phyloP scores from a whole-genome alignment of 1,284 basidiomycete genomes.

The Boletellus deceptivus region DNA sequence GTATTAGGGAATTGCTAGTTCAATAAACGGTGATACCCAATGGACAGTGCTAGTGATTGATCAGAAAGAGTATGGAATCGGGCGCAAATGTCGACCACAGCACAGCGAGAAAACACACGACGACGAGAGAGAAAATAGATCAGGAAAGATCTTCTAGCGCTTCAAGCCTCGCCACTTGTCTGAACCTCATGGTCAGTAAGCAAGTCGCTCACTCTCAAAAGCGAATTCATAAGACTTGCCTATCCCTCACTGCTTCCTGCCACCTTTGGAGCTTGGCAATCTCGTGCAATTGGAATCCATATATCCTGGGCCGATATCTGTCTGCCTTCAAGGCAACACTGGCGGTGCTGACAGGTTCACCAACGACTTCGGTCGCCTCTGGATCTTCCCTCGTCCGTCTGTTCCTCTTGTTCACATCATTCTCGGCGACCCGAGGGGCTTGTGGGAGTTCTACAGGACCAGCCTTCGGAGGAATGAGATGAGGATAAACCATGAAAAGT shows the following conservation, averaged over 20 bases:
- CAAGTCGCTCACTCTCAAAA: background rate
- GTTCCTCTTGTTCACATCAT: conserved; percentile 39
- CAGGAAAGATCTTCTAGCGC: conserved; percentile 33
- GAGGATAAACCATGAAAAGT: conserved; percentile 92
- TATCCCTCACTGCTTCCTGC: conserved; percentile 87
- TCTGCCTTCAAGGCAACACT: conserved; percentile 83
- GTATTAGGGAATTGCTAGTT: background rate
- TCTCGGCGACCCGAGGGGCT: conserved; percentile 28
- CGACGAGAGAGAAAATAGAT: conserved; percentile 5
- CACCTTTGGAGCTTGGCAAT: conserved; percentile 89
- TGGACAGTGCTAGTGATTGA: background rate
- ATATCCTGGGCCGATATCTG: conserved; percentile 85
- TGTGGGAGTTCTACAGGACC: conserved; percentile 53
- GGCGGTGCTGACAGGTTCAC: conserved; percentile 71
- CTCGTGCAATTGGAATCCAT: conserved; percentile 93
- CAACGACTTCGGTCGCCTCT: conserved; percentile 52
- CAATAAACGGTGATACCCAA: background rate
- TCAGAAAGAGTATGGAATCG: background rate
- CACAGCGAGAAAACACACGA: conserved; percentile 4
- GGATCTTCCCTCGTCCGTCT: conserved; percentile 52
- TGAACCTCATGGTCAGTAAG: conserved; percentile 17
- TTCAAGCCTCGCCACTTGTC: conserved; percentile 32
- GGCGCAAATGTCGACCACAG: conserved; percentile 5
- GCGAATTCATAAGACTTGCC: conserved; percentile 46
- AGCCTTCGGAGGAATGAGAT: conserved; percentile 82